These are phyloP conservation scores for Arthrobotrys entomopaga DNA, from an alignment of 2,329 filamentous ascomycete genomes.

Conservation along the genomic window DNA sequence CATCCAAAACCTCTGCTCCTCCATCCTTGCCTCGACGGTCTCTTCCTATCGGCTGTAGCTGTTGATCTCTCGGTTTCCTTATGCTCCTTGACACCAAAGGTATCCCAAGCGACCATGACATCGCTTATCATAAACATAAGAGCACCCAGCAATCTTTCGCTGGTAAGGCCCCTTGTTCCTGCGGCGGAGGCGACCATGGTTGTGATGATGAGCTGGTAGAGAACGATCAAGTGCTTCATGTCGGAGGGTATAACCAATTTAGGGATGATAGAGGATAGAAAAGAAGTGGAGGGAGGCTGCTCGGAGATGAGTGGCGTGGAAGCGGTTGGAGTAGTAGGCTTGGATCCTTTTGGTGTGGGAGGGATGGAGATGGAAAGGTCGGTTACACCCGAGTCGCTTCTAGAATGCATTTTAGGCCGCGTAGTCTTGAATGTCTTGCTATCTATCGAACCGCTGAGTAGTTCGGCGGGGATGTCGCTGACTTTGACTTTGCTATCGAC, in stretches of 20 bases:
- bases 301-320: constrained; percentile 19
- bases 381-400: constrained; percentile 38
- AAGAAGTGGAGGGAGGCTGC: background rate
- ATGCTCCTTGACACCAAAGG: constrained; percentile 36
- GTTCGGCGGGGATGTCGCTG: constrained; percentile 24
- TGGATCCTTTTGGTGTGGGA: constrained; percentile 31
- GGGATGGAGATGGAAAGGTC: constrained; percentile 51
- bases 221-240: constrained; percentile 45
- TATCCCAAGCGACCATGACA: constrained; percentile 52
- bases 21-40: constrained; percentile 36
- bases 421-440: background rate
- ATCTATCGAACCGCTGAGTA: constrained; percentile 10
- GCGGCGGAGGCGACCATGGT: constrained; percentile 49
- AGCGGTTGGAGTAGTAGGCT: constrained; percentile 24
- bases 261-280: constrained; percentile 16
- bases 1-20: constrained; percentile 46
- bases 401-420: background rate
- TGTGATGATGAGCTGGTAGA: constrained; percentile 54
- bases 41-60: background rate
- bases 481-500: constrained; percentile 12
- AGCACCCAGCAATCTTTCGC: constrained; percentile 33
- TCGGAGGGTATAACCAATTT: constrained; percentile 38
- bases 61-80: constrained; percentile 3
- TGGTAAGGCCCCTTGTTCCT: constrained; percentile 23
- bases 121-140: constrained; percentile 53